Conservation (phyloP, 805 yeast species). For the Wickerhamomyces mucosus region DNA sequence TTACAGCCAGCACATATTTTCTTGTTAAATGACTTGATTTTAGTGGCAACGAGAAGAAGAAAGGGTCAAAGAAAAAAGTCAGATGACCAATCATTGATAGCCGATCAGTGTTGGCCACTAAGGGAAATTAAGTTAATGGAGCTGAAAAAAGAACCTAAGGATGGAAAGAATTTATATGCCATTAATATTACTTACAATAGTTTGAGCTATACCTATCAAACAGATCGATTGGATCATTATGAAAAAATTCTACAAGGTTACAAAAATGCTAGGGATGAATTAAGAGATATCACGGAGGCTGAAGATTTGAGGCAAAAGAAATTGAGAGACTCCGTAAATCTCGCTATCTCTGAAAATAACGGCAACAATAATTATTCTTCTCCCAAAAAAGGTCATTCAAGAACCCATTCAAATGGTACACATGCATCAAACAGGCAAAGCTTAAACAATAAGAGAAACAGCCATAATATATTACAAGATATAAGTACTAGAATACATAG, state of each 20-base stretch:
- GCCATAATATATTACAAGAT: constrained; percentile 38
- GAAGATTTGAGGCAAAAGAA: constrained; percentile 36
- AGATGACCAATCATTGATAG: constrained; percentile 37
- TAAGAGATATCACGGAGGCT: constrained; percentile 43
- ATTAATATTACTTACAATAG: constrained; percentile 40
- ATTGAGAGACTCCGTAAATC: constrained; percentile 32
- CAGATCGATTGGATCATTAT: constrained; percentile 51
- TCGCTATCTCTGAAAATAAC: constrained; percentile 21
- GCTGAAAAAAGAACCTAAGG: constrained; percentile 2
- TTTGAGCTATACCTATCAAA: constrained; percentile 46
- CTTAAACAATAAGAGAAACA: constrained; percentile 22
- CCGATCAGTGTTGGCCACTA: constrained; percentile 74
- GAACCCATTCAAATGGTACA: constrained; percentile 14
- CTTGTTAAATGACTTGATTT: constrained; percentile 64
- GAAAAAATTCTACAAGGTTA: constrained; percentile 43
- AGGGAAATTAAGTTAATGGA: constrained; percentile 36
- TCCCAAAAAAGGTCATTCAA: not conserved
- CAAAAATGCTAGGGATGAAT: constrained; percentile 52
- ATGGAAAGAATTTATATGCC: constrained; percentile 23
- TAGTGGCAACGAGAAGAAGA: constrained; percentile 60
- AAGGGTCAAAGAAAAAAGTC: constrained; percentile 18
- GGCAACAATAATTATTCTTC: not conserved
- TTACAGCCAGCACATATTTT: constrained; percentile 68
- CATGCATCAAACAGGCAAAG: constrained; percentile 21
- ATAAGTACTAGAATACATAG: constrained; percentile 55